phyloP scores from a whole-genome alignment of 2,329 filamentous ascomycete species.

The Arachnomyces sp. region DNA sequence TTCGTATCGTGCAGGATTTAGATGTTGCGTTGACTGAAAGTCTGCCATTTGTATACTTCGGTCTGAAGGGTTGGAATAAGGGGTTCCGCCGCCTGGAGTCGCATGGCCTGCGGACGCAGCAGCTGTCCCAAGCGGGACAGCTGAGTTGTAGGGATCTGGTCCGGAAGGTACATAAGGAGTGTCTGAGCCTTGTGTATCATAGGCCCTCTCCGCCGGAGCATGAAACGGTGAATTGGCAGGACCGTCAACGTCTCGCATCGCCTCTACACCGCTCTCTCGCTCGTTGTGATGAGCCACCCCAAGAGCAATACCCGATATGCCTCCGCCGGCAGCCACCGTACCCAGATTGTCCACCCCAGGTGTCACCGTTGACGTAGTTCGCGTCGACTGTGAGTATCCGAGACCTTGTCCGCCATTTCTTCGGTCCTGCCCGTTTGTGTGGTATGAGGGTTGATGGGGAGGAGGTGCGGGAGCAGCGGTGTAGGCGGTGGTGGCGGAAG shows the following conservation, averaged over 20 bases:
- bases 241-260: constrained; percentile 41
- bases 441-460: constrained; percentile 8
- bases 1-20: constrained; percentile 32
- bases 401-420: constrained; percentile 13
- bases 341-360: constrained; percentile 63
- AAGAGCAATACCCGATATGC: constrained; percentile 61
- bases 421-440: constrained; percentile 2
- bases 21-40: constrained; percentile 25
- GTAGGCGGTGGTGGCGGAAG: constrained; percentile 12
- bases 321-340: constrained; percentile 52
- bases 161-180: constrained; percentile 29
- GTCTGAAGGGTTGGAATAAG: constrained; percentile 35
- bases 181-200: constrained; percentile 28
- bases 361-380: constrained; percentile 40
- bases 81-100: constrained; percentile 27
- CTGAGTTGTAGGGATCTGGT: constrained; percentile 32
- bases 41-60: constrained; percentile 44
- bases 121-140: constrained; percentile 26
- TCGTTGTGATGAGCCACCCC: constrained; percentile 58
- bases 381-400: constrained; percentile 23
- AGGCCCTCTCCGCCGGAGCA: constrained; percentile 29
- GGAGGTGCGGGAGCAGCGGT: constrained; percentile 8
- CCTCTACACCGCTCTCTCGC: constrained; percentile 58
- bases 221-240: constrained; percentile 16
- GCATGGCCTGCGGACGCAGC: constrained; percentile 25